These are phyloP conservation scores for Ceratocystis ficicola DNA, from an alignment of 2,329 filamentous ascomycete species.

Conservation along the genomic window DNA sequence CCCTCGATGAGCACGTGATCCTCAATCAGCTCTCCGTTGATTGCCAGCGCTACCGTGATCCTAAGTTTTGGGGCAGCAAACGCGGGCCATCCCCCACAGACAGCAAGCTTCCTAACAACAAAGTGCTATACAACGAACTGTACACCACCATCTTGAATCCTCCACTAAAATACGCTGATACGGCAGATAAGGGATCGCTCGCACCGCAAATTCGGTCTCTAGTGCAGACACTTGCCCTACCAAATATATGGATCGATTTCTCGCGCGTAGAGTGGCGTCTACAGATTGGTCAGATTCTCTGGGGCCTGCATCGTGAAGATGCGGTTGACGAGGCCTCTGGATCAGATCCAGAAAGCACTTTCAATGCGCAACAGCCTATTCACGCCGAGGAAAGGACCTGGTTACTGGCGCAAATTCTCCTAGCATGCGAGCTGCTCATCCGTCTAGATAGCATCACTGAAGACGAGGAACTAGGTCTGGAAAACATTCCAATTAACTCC, in stretches of 20 bases:
- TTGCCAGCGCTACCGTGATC: constrained; percentile 42
- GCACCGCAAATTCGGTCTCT: constrained; percentile 58
- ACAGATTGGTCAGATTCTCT: constrained; percentile 58
- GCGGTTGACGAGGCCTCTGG: constrained; percentile 30
- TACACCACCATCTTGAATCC: constrained; percentile 49
- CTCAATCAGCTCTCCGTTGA: constrained; percentile 48
- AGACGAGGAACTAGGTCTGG: constrained; percentile 43
- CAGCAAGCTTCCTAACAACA: constrained; percentile 6
- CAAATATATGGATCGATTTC: constrained; percentile 63
- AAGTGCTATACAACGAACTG: constrained; percentile 49
- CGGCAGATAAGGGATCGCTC: constrained; percentile 48
- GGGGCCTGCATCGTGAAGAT: constrained; percentile 45
- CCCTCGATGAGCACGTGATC: constrained; percentile 45
- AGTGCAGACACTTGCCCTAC: constrained; percentile 50
- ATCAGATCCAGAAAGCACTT: constrained; percentile 38
- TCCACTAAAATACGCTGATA: constrained; percentile 44
- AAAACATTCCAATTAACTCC: constrained; percentile 43
- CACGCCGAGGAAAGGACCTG: constrained; percentile 51
- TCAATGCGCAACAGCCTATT: constrained; percentile 32
- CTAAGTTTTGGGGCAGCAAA: constrained; percentile 38
- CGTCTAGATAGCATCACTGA: constrained; percentile 52
- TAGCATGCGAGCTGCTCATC: constrained; percentile 53
- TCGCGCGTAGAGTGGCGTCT: constrained; percentile 65
- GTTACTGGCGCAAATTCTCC: constrained; percentile 52
- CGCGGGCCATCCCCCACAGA: constrained; percentile 26